A percentile compares a stretch with the other conserved stretches of the same genome.
These are phyloP conservation scores for Blastobotrys petasosporus DNA, from an alignment of 1,139 yeast genomes.

Conservation along the genomic window DNA sequence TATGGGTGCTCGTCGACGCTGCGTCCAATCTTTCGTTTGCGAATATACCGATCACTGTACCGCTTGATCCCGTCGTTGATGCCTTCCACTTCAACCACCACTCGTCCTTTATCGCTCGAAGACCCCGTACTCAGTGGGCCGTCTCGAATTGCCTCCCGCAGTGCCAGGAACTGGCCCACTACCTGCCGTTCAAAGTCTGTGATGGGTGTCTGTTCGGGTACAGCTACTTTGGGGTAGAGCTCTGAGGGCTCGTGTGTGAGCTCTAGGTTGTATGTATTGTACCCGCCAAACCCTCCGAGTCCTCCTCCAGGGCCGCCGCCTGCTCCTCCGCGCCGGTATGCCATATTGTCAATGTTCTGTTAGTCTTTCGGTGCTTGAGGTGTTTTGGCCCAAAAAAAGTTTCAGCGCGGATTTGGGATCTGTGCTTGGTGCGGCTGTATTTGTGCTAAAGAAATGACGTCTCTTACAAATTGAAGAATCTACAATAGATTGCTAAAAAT, in stretches of 20 bases:
- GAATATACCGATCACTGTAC: slow-evolving; percentile 41
- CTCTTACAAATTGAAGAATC: too few species aligned
- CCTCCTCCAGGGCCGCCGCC: slow-evolving; percentile 4
- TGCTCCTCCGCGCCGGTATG: too few species aligned
- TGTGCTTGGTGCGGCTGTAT: too few species aligned
- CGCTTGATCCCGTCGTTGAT: slow-evolving; percentile 33
- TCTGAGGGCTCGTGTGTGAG: slow-evolving; percentile 21
- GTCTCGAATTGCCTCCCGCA: slow-evolving; percentile 53
- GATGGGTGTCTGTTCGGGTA: slow-evolving; percentile 64
- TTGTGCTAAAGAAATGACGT: too few species aligned
- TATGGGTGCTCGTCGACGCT: slow-evolving; percentile 83
- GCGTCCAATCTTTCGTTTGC: slow-evolving; percentile 67
- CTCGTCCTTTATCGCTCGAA: slow-evolving; percentile 19
- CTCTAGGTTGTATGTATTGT: too few species aligned
- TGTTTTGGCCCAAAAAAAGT: too few species aligned
- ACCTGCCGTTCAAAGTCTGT: slow-evolving; percentile 51
- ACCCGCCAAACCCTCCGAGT: neutral
- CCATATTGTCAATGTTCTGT: too few species aligned
- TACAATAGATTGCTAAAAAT: too few species aligned
- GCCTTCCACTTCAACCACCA: slow-evolving; percentile 28
- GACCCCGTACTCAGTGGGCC: slow-evolving; percentile 78
- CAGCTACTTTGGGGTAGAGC: slow-evolving; percentile 27
- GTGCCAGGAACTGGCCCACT: slow-evolving; percentile 59
- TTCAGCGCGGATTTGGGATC: too few species aligned
- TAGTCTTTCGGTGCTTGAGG: too few species aligned